Base-by-base conservation (phyloP, 2,329 filamentous ascomycete species). In the Diaporthe destruens region DNA sequence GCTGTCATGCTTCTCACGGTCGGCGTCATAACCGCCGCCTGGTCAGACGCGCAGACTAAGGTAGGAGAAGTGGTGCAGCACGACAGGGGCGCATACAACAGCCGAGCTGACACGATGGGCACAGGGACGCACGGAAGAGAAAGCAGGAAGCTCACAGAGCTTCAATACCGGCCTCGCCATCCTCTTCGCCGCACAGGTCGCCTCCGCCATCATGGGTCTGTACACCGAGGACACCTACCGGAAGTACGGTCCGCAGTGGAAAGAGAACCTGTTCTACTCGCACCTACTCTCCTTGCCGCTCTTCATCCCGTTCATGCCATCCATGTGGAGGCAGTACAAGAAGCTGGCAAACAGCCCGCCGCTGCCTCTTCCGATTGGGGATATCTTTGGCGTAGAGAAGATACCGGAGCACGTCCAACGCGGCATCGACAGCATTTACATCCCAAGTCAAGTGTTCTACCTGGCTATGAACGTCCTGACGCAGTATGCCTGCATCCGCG, bases 241-340 rank as follows among this genome's bases (percentile, higher is more conserved):
- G 72, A 89, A 88, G 71, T 95, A 98, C 81, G 95, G 95, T 7
- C 93, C 93, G 39, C 93, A 96, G 81, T 98, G 96, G 94, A 93
- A 92, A 77, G 96, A 98, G 81, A 98, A 98, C 76, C 87, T 99
- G 16, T 98, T 99, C 84, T 99, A 98, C 85, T 97, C 94, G 1
- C 91, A 93, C 76, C 81, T 94, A 9, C 86, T 96, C 29, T 94
- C 92, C 0, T 84, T 96, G 55, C 93, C 94, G 0, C 86, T 96
- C 29, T 96, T 96, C 79, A 78, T 93, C 2, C 93, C 92, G 3
- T 92, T 96, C 75, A 81, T 89, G n/a, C 87, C 88, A 1, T 90
- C 89, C 3, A 88, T 96, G 78, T 83, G 84, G 68, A 83, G 85
- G 23, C 92, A 94, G 77, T 92, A 94, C 75, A 80, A 83, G 68